Evolutionary conservation across 2,329 filamentous ascomycete species (phyloP).

Genomic region (Graphilbum ipis-grandicollis): DNA sequence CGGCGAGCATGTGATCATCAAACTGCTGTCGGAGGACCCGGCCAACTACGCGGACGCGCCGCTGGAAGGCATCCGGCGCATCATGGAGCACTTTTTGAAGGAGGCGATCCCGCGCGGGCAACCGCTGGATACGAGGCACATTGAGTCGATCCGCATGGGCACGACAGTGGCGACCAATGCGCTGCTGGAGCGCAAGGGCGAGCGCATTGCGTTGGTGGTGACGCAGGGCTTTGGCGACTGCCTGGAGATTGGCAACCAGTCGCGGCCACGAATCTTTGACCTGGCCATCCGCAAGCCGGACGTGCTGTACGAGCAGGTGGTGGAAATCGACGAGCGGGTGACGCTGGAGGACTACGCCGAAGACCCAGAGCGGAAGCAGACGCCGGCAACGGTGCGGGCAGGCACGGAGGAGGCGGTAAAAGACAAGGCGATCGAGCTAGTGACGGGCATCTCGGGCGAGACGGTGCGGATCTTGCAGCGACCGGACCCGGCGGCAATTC

Average conservation of each 20-base stretch:
- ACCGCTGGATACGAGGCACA: constrained; percentile 62
- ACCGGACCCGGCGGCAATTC: constrained; percentile 38
- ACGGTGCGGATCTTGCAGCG: constrained; percentile 51
- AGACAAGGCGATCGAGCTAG: constrained; percentile 19
- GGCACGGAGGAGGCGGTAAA: neutral
- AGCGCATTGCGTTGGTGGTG: constrained; percentile 72
- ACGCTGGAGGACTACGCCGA: constrained; percentile 87
- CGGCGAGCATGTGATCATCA: constrained; percentile 18
- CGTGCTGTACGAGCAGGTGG: constrained; percentile 65
- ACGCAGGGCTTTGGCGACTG: constrained; percentile 82
- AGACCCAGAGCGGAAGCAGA: constrained; percentile 52
- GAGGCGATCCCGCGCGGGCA: constrained; percentile 65
- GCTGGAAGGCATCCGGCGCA: constrained; percentile 74
- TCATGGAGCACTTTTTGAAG: constrained; percentile 61
- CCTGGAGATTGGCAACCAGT: constrained; percentile 79
- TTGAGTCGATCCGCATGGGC: constrained; percentile 89
- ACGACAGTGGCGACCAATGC: constrained; percentile 92
- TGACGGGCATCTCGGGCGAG: constrained; percentile 58
- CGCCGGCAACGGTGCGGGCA: constrained; percentile 22
- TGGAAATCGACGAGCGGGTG: constrained; percentile 84
- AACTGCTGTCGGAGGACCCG: constrained; percentile 61
- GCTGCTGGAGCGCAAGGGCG: constrained; percentile 75
- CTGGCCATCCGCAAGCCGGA: constrained; percentile 75
- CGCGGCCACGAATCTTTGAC: constrained; percentile 78
- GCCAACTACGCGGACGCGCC: constrained; percentile 83